Evolutionary conservation across 129 eudicot species (phyloP).

Genomic region (Lactuca sativa): DNA sequence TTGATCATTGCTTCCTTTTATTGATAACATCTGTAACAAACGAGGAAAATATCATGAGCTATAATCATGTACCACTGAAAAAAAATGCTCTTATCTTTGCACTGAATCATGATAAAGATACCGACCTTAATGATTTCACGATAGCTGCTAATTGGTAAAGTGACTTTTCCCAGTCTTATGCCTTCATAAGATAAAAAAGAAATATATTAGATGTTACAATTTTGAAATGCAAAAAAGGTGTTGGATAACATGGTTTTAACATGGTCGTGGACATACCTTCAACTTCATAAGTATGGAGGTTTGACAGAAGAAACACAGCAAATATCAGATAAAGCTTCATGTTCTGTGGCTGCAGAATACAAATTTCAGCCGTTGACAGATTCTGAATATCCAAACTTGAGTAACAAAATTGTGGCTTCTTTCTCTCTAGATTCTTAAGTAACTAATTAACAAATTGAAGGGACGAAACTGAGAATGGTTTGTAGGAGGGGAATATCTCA

Average conservation of each 20-base stretch:
- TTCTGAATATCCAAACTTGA: not conserved
- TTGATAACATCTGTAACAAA: slow-evolving; percentile 17
- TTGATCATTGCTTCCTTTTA: slow-evolving; percentile 15
- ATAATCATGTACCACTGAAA: not conserved
- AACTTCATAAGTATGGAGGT: slow-evolving; percentile 35
- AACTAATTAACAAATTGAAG: not conserved
- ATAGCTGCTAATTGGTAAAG: slow-evolving; percentile 21
- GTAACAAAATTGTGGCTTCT: not conserved
- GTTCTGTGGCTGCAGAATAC: slow-evolving; percentile 13
- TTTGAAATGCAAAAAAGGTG: too few relatives aligned
- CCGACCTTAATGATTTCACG: slow-evolving; percentile 34
- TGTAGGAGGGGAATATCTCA: not conserved
- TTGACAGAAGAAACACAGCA: slow-evolving; percentile 39
- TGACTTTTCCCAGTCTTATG: slow-evolving; percentile 37
- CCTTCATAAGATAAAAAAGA: slow-evolving; percentile 31
- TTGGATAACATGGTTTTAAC: not conserved
- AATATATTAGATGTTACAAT: not conserved
- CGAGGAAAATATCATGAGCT: slow-evolving; percentile 6
- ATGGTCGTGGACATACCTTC: slow-evolving; percentile 39
- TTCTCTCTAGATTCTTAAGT: slow-evolving; percentile 6
- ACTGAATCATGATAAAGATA: slow-evolving; percentile 6
- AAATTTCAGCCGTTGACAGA: not conserved
- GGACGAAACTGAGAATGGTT: slow-evolving; percentile 8
- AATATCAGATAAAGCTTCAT: slow-evolving; percentile 48
- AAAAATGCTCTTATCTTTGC: not conserved